Conservation (phyloP, 73 alveolate species). For the Symbiodinium natans region DNA sequence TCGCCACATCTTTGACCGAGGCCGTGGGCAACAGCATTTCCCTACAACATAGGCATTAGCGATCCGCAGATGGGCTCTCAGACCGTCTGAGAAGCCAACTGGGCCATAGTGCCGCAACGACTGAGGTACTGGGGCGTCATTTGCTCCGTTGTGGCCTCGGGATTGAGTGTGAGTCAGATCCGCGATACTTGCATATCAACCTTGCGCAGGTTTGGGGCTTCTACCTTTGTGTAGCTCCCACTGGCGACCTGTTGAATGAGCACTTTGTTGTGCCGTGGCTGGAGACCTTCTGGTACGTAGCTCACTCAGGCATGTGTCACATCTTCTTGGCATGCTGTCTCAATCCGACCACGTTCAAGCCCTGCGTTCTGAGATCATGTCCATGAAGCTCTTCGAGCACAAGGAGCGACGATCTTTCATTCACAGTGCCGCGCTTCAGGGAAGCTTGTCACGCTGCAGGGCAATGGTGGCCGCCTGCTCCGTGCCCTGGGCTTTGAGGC, state of each 20-base stretch:
- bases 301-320: not conserved
- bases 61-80: conserved; percentile 43
- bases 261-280: conserved; percentile 76
- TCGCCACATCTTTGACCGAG: no score
- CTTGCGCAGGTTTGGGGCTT: conserved; percentile 76
- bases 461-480: conserved; percentile 51
- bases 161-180: no score
- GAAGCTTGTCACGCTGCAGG: not conserved
- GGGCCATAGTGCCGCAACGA: not conserved
- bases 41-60: conserved; percentile 85
- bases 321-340: no score
- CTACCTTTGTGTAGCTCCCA: conserved; percentile 50
- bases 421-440: no score
- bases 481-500: conserved; percentile 29
- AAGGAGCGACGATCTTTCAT: not conserved
- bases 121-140: conserved; percentile 90
- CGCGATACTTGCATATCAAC: not conserved
- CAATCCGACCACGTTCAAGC: no score
- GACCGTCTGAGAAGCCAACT: not conserved
- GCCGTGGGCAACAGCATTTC: conserved; percentile 76
- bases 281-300: conserved; percentile 87
- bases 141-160: not conserved
- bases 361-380: not conserved
- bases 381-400: conserved; percentile 80
- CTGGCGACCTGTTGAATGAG: conserved; percentile 5